Evolutionary conservation across 345 rosid species (phyloP).

Genomic region (Salix udensis): DNA sequence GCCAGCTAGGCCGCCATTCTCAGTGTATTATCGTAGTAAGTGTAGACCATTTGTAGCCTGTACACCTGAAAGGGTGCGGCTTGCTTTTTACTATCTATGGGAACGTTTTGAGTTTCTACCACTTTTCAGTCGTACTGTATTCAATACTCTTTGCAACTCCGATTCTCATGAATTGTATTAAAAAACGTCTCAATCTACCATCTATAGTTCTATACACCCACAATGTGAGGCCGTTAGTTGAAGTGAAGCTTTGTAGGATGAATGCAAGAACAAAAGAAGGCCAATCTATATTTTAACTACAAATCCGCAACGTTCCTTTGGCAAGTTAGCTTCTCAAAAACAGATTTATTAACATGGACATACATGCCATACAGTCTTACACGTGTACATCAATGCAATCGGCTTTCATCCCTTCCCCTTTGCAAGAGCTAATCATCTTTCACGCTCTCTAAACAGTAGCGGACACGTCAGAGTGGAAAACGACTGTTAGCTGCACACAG

Average conservation of each 20-base stretch:
- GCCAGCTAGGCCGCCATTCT: slow-evolving; percentile 30
- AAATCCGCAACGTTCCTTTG: not conserved
- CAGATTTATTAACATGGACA: slow-evolving; percentile 33
- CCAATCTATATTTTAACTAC: no score
- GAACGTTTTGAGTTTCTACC: no score
- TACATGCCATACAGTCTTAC: slow-evolving; percentile 19
- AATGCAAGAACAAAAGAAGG: no score
- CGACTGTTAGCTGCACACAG: slow-evolving; percentile 24
- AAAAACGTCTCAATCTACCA: no score
- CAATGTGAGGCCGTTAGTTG: no score
- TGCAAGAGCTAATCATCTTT: slow-evolving; percentile 8
- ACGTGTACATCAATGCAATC: slow-evolving; percentile 7
- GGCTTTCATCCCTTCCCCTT: slow-evolving; percentile 1
- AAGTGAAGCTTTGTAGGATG: no score
- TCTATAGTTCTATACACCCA: no score
- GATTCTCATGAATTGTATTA: no score
- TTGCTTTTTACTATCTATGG: no score
- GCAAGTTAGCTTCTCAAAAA: slow-evolving; percentile 1
- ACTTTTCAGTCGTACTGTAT: no score
- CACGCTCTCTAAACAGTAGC: not conserved
- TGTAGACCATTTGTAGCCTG: not conserved
- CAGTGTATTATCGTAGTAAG: not conserved
- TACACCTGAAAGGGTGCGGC: not conserved
- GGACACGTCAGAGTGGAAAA: not conserved
- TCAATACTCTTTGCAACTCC: no score